Evolutionary conservation across 2,329 filamentous ascomycete genomes (phyloP), one percentile per base, ranked within the genome.

Genomic region (Dothideomycetes sp.): DNA sequence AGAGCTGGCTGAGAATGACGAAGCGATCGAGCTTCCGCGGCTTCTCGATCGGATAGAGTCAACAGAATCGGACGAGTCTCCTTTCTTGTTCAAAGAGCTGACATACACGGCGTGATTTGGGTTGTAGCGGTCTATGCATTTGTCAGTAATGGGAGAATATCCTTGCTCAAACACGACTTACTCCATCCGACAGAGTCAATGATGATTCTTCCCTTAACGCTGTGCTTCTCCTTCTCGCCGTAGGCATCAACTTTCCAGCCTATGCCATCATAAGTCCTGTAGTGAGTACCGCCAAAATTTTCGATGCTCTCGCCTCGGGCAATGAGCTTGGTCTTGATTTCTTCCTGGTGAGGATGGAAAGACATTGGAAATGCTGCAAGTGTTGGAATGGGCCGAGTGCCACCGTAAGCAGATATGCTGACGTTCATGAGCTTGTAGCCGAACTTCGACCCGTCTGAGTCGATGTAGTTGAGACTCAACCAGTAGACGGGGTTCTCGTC

Each of bases 121-220:
- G 29, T 69, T 63, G 52, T 70, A 72, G 2, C 51, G 53, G 31
- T 64, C 22, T 27, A 12, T 27, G 7, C 7, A 12, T 12, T 7
- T 27, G 22, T 27, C 22, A 27, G 22, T 27, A 27, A 27, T 27
- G 22, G 22, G 12, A 27, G 22, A 27, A 27, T 27, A n/a, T n/a
- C n/a, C n/a, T n/a, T n/a, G n/a, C n/a, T n/a, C n/a, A n/a, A n/a
- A n/a, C n/a, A n/a, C n/a, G 22, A 27, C 7, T 27, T 12, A 27
- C 22, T n/a, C 51, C 59, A 73, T 29, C 68, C 69, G 24, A 69
- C 62, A 0, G 63, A 62, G 44, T 75, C 71, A 34, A 75, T 66
- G 31, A 74, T 63, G 18, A 75, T 63, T 15, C 69, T 60, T 22
- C 66, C 65, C 42, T 67, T 67, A 43, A 72, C 52, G 42, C 57